Evolutionary conservation across 108 stramenopile genomes (phyloP).

Genomic region (Fistulifera solaris): DNA sequence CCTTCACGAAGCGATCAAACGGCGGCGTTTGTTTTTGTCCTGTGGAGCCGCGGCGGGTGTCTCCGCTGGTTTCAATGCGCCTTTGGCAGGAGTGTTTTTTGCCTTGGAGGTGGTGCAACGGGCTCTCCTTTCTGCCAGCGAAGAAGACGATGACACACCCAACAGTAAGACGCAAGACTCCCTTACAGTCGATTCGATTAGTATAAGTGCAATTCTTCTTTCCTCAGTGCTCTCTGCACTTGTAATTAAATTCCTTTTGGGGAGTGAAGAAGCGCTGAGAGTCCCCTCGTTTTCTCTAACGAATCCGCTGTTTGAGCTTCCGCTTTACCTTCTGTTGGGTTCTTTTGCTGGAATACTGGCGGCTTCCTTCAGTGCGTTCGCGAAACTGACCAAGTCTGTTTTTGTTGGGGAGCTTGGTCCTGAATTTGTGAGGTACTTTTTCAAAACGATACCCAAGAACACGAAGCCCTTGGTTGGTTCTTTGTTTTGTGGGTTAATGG

Average conservation of each 20-base stretch:
- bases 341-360: constrained; percentile 60
- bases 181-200: constrained; percentile 25
- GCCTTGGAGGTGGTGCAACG: constrained; percentile 79
- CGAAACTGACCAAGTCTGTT: constrained; percentile 37
- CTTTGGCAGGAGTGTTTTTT: constrained; percentile 89
- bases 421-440: constrained; percentile 24
- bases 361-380: constrained; percentile 48
- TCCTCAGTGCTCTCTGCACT: constrained; percentile 72
- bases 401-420: constrained; percentile 59
- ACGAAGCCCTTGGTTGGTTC: constrained; percentile 68
- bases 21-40: constrained; percentile 45
- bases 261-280: constrained; percentile 58
- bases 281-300: constrained; percentile 43
- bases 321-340: constrained; percentile 78
- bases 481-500: constrained; percentile 62
- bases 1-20: constrained; percentile 18
- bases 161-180: background rate
- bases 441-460: constrained; percentile 35
- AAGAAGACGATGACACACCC: constrained; percentile 1
- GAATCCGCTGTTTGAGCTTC: constrained; percentile 78
- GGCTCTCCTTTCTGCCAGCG: constrained; percentile 25
- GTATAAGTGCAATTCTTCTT: constrained; percentile 63
- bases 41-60: constrained; percentile 91
- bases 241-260: constrained; percentile 57
- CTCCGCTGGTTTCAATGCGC: constrained; percentile 90